Evolutionary conservation across 805 yeast species (phyloP), one percentile per base, ranked within the genome.

Genomic region (Candida adriatica): DNA sequence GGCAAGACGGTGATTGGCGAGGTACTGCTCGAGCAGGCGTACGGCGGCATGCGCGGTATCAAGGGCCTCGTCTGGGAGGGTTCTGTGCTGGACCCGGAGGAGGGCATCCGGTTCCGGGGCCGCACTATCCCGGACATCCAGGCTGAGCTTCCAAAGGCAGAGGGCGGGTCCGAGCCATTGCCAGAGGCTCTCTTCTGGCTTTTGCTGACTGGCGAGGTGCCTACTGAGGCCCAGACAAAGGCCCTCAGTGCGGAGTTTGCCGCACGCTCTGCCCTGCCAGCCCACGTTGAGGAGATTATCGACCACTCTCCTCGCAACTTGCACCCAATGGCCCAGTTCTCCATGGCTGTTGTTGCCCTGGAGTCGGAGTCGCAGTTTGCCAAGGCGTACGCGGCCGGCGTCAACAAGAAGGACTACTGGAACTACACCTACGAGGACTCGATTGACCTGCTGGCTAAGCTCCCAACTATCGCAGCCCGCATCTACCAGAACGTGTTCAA

Each of bases 41-140:
- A 81, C 62, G 94, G 94, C 65, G 94, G 94, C 67, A 79, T 79
- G 88, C 73, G 94, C 60, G 94, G 94, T 55, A 78, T 82, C 59
- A 77, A 79, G 61, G 84, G 85, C 48, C 66, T 83, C 41, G 87
- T 82, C 33, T 82, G 92, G 92, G 94, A 82, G 68, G 90, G 90
- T 45, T 80, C 90, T 30, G 90, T 81, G 19, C 64, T 82, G 50
- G 94, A 82, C 56, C 81, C 94, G 38, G 74, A 73, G 44, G 92
- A 82, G 61, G 94, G 94, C 60, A 83, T 82, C 55, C 74, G 87
- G 58, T 82, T 82, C 71, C 79, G 90, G 61, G 90, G 90, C 48
- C 68, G 70, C 57, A 81, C 92, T 43, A 83, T 82, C 49, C 88
- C 88, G 43, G 88, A 82, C 45, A 69, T 80, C 55, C 83, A 75